Base-by-base conservation (phyloP, 2,329 filamentous ascomycete species). In the Blumeriella jaapii region DNA sequence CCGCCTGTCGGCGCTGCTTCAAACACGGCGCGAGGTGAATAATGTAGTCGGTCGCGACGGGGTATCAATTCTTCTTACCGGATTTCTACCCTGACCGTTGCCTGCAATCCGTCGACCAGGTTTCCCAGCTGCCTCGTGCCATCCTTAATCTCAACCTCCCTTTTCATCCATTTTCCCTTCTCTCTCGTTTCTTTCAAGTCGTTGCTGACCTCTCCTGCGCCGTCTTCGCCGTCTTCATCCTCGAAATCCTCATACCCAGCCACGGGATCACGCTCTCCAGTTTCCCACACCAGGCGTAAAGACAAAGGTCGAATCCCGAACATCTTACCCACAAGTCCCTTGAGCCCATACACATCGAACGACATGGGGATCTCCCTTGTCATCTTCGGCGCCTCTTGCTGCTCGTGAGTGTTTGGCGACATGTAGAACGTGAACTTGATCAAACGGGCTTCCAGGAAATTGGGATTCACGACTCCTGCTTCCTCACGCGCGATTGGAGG, bases 191-290 rank as follows among this genome's bases (percentile, higher is more conserved):
- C 15, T 23, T 44, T 18, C 8, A 33, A 35, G 16, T 45, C 39
- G 11, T 47, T 39, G 14, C 38, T 36, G 17, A 48, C 47, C 5
- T 48, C 57, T 26, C 59, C 55, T 2, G 60, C 61, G 5, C 66
- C 64, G 5, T 69, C 68, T 18, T 70, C 69, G 29, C 67, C 69
- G 46, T 63, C 67, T 29, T 64, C 64, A 28, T 64, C 65, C 35
- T 61, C 68, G 27, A 73, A 73, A 4, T 72, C 67, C 42, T 75
- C 68, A 47, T 74, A 71, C 41, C 71, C 68, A 6, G 69, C 69
- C 0, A 85, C 76, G 0, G 83, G 83, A 56, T 94, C 85, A 74
- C 81, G 84, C 57, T 95, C 87, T 13, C 84, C 83, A 6, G 86
- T 94, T 61, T 94, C 85, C 81, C 84, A 93, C 1, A 91, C 62